phyloP scores from a whole-genome alignment of 805 yeast genomes.

The Pichia exigua region DNA sequence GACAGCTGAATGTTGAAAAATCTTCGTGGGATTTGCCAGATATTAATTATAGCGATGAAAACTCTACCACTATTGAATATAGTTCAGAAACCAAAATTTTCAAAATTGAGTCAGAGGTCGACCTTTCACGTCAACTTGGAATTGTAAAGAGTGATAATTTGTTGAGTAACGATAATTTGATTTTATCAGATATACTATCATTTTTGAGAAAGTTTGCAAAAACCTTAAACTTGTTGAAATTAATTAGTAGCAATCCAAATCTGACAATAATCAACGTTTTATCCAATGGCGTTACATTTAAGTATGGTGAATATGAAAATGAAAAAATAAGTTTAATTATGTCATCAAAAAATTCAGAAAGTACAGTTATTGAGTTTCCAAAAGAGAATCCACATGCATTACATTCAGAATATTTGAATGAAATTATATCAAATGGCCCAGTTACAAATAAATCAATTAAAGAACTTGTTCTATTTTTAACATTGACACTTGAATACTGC shows the following conservation, averaged over 20 bases:
- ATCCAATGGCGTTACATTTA: slow-evolving; percentile 24
- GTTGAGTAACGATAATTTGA: not conserved
- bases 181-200: slow-evolving; percentile 19
- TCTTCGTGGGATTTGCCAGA: slow-evolving; percentile 20
- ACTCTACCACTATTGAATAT: slow-evolving; percentile 18
- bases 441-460: slow-evolving; percentile 14
- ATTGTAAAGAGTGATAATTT: not conserved
- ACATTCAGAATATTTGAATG: slow-evolving; percentile 21
- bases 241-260: slow-evolving; percentile 22
- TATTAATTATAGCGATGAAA: slow-evolving; percentile 22
- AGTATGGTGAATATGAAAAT: slow-evolving; percentile 22
- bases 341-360: slow-evolving; percentile 14
- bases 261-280: slow-evolving; percentile 23
- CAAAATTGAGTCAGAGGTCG: slow-evolving; percentile 23
- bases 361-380: slow-evolving; percentile 22
- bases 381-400: slow-evolving; percentile 24
- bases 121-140: slow-evolving; percentile 17
- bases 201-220: slow-evolving; percentile 24
- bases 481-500: slow-evolving; percentile 25
- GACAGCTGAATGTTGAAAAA: slow-evolving; percentile 23
- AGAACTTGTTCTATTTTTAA: slow-evolving; percentile 22
- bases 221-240: slow-evolving; percentile 23
- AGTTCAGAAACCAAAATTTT: slow-evolving; percentile 22
- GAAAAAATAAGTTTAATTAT: slow-evolving; percentile 24
- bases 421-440: slow-evolving; percentile 13